Evolutionary conservation across 768 basidiomycete species (phyloP), one percentile per base, ranked within the genome.

Genomic region (Antrodiella citrinella): DNA sequence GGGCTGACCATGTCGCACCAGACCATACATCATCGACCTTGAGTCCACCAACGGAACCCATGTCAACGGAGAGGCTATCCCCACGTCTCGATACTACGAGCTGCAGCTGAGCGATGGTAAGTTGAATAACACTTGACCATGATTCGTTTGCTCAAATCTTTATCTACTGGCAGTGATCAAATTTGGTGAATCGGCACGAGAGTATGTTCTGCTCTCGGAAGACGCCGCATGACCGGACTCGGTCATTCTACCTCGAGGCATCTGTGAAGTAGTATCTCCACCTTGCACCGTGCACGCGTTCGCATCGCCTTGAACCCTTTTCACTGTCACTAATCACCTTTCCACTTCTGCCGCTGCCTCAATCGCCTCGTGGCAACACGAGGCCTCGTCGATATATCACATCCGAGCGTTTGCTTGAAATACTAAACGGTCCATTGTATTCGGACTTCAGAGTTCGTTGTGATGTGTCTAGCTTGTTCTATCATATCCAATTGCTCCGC

Each of bases 31-130:
- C 45, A 96, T 99, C 52, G 96, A 99, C 68, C 80, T 99, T 7
- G 94, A 99, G 58, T 96, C 93, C n/a, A 97, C 96, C 2, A 99
- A 99, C 62, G 84, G 89, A 2, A 98, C 96, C 0, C 75, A 80
- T 57, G 95, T 99, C 43, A 98, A 98, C 59, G 90, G 84, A 54
- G 78, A 85, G 59, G 67, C 75, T 44, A 86, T 98, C 54, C 96
- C 96, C 2, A 72, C 82, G 1, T 84, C 91, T 5, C 73, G 95
- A 52, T 99, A 82, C 65, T 94, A 85, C 62, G 92, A 95, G 65
- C 69, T 95, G 47, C 83, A 76, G 65, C 69, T 77, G 18, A 75
- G 80, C 21, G 92, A 95, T 65, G 84, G 91, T 93, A 51, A 50
- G 84, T 64, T 18, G 4, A 10, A n/a, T n/a, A n/a, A 7, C 23